These are phyloP conservation scores for Backusella psychrophila DNA, from an alignment of 192 early-diverging fungal species.

Conservation along the genomic window DNA sequence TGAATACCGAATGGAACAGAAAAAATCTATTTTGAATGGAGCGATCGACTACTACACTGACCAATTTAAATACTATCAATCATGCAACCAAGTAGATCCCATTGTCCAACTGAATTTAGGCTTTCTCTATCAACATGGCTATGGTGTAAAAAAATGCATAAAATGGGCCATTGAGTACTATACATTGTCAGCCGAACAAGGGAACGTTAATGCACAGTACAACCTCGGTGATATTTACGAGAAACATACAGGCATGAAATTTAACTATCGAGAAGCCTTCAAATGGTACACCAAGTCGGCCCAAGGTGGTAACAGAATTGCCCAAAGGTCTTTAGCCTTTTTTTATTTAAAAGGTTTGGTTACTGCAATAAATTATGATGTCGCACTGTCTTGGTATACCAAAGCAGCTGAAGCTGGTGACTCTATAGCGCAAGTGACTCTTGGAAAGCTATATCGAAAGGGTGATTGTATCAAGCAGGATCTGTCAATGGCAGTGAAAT, in stretches of 20 bases:
- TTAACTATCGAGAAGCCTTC: background rate
- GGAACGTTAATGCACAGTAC: background rate
- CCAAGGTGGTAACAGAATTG: background rate
- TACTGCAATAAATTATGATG: background rate
- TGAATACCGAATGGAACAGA: background rate
- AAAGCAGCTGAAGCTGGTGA: background rate
- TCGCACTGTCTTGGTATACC: background rate
- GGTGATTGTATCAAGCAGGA: background rate
- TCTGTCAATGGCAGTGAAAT: background rate
- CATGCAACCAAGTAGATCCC: background rate
- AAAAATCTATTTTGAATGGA: background rate
- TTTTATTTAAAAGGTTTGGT: background rate
- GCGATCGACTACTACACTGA: background rate
- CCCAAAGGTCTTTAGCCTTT: background rate
- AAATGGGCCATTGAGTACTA: background rate
- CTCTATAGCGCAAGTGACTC: background rate
- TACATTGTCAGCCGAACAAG: background rate
- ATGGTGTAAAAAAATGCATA: background rate
- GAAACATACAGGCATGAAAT: background rate
- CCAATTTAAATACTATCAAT: background rate
- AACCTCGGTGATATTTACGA: background rate
- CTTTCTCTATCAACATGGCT: background rate
- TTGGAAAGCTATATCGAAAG: background rate
- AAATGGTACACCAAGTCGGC: background rate
- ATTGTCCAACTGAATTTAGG: background rate